Conservation (phyloP, 2,329 filamentous ascomycete species). For the Lomentospora prolificans region DNA sequence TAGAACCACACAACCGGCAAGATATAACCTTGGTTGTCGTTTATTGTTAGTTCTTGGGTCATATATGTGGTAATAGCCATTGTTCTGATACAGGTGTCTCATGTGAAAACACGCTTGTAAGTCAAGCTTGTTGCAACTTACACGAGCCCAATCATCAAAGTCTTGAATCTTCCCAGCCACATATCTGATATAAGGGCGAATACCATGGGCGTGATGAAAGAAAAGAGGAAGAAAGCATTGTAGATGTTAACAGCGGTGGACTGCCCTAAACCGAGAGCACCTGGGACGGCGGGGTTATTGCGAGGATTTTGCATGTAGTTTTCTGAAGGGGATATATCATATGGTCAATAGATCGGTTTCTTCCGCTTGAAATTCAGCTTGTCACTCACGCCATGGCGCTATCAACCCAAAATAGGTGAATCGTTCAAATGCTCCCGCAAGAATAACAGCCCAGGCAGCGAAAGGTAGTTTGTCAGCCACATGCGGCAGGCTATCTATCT, state of each 20-base stretch:
- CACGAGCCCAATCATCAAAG: conserved; percentile 35
- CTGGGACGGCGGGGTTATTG: conserved; percentile 26
- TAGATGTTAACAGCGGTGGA: conserved; percentile 35
- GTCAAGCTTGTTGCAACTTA: conserved; percentile 7
- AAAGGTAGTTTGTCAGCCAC: background rate
- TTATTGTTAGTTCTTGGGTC: background rate
- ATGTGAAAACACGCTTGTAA: too few species aligned
- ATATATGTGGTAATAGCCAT: background rate
- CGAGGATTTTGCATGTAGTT: conserved; percentile 31
- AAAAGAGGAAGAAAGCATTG: conserved; percentile 36
- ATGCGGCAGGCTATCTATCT: conserved; percentile 4
- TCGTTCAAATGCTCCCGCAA: background rate
- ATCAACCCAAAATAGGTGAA: conserved; percentile 5
- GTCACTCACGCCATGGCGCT: conserved; percentile 1
- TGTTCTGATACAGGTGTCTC: too few species aligned
- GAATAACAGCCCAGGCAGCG: background rate
- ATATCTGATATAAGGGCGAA: conserved; percentile 51
- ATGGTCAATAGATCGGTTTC: background rate
- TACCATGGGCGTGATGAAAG: conserved; percentile 44
- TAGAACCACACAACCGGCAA: conserved; percentile 30
- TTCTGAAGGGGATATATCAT: conserved; percentile 20
- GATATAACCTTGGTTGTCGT: background rate
- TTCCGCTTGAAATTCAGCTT: too few species aligned
- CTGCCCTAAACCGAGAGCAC: conserved; percentile 39
- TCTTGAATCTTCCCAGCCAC: conserved; percentile 51